Percentiles rank a stretch among this genome's conserved stretches.
phyloP scores from a whole-genome alignment of 169 alveolate genomes.

The Perkinsus marinus region DNA sequence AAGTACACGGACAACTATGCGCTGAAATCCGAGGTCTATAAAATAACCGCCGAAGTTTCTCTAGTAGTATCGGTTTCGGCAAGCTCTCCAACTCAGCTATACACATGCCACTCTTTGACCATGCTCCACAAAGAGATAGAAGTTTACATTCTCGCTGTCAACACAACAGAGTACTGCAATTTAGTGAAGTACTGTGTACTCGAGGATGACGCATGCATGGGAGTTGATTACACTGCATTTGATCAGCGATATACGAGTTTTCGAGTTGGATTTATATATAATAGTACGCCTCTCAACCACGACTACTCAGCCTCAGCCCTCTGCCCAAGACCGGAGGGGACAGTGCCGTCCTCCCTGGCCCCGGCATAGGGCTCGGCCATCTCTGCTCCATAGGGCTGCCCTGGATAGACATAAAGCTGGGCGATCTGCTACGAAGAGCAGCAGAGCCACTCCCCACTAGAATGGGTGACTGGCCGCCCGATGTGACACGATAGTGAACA shows the following conservation, averaged over 20 bases:
- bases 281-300: background rate
- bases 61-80: no score
- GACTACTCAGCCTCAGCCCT: background rate
- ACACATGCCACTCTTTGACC: no score
- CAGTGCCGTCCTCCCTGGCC: background rate
- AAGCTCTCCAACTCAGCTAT: no score
- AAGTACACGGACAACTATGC: no score
- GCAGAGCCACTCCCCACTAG: background rate
- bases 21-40: no score
- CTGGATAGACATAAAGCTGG: background rate
- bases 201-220: background rate
- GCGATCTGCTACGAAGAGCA: background rate
- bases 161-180: background rate
- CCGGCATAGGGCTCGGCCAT: background rate
- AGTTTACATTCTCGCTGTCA: background rate
- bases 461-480: background rate
- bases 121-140: no score
- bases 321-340: background rate
- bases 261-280: background rate
- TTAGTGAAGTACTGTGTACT: background rate
- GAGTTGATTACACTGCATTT: background rate
- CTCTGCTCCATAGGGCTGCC: background rate
- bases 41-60: no score
- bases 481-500: no score
- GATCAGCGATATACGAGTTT: background rate